Base-by-base conservation (phyloP, 768 basidiomycete genomes). In the Megacollybia marginata region DNA sequence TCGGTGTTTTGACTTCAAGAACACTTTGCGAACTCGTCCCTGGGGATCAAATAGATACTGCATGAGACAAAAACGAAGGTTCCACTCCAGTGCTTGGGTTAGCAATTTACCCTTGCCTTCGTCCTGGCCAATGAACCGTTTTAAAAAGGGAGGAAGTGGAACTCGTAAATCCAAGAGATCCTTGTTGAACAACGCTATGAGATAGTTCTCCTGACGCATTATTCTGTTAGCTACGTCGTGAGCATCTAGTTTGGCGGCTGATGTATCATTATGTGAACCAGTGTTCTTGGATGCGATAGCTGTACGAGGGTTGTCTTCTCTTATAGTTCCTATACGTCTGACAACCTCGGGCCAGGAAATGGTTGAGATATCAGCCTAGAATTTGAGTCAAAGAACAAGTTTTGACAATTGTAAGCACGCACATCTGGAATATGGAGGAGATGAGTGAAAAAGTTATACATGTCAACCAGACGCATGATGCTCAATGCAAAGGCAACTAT, bases 141-240 rank as follows among this genome's bases (percentile, higher is more conserved):
- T 74, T 44, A 85, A 57, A n/a, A 67, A 50, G 18, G 56, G 64
- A 5, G 92, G 94, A 23, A 93, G 60, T 2, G 96, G 91, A 1
- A 92, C 78, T 9, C 83, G 82, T 18, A 98, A 74, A 66, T 99
- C 89, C 47, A 99, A 73, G 5, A 98, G 66, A 54, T 96, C 92
- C 64, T 97, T 98, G 70, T 98, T 99, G 67, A 99, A 96, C 16
- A 99, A 67, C 0, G 96, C 93, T 51, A 98, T 96, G 46, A 99
- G 77, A 62, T 98, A 99, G 67, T 99, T 99, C 62, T 98, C 96
- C 64, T 97, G 92, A 32, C 96, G 80, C 82, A 99, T 79, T 59
- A 99, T 97, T 47, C 96, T 86, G 63, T 97, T 98, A 4, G 95
- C 95, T 48, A 98, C 83, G 66, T 98, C 95, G 62, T 99, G 96